phyloP scores from a whole-genome alignment of 768 basidiomycete species.

The Rhizopogon vesiculosus region DNA sequence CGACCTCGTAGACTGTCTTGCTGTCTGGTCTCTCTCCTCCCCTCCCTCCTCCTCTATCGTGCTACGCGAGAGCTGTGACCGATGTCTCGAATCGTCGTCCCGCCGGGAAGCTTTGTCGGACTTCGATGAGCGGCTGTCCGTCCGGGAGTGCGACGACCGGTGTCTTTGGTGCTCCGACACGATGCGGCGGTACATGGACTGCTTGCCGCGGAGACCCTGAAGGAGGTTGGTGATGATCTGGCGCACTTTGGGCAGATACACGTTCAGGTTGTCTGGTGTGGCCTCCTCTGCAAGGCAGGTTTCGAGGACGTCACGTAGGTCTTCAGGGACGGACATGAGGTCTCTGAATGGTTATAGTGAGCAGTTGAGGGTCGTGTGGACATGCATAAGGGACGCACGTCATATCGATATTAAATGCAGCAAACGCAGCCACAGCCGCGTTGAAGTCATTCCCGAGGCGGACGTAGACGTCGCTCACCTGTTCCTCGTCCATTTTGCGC shows the following conservation, averaged over 20 bases:
- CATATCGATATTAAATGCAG: constrained; percentile 83
- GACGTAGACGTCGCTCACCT: constrained; percentile 97
- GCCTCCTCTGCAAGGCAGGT: constrained; percentile 90
- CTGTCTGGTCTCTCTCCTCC: constrained; percentile 33
- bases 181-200: constrained; percentile 79
- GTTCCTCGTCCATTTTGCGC: constrained; percentile 60
- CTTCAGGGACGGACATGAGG: constrained; percentile 81
- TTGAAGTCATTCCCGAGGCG: constrained; percentile 97
- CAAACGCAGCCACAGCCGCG: constrained; percentile 85
- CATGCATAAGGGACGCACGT: constrained; percentile 49
- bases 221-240: constrained; percentile 90
- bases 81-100: constrained; percentile 42
- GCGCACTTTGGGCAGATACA: constrained; percentile 88
- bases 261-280: constrained; percentile 74
- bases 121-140: constrained; percentile 56
- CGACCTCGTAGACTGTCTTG: constrained; percentile 39
- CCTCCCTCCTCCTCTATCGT: constrained; percentile 33
- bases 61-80: constrained; percentile 43
- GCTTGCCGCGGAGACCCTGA: constrained; percentile 89
- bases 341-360: constrained; percentile 50
- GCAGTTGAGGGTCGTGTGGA: constrained; percentile 3
- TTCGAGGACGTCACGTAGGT: constrained; percentile 86
- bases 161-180: constrained; percentile 55
- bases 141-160: constrained; percentile 48
- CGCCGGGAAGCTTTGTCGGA: constrained; percentile 33